A percentile compares a stretch with the other conserved stretches of the same genome.
Conservation (phyloP, 768 basidiomycete species). For the Suillus bovinus region DNA sequence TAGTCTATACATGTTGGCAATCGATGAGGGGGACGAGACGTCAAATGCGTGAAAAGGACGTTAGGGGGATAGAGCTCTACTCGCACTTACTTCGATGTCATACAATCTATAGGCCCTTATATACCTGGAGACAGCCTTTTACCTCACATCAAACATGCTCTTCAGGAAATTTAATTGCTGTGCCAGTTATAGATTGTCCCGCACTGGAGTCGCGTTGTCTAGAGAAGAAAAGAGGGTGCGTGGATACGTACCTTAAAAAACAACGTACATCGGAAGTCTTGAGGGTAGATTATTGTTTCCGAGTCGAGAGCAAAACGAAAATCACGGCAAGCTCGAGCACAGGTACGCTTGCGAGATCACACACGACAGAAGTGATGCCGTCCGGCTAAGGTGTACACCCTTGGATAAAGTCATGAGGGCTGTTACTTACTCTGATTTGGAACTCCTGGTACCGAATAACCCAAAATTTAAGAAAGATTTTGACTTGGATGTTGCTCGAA, state of each 20-base stretch:
- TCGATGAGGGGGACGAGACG: background rate
- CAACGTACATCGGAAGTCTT: constrained; percentile 16
- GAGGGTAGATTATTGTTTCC: constrained; percentile 21
- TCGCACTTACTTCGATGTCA: background rate
- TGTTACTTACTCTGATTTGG: background rate
- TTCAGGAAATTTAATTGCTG: constrained; percentile 24
- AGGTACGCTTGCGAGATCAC: constrained; percentile 16
- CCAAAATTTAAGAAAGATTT: background rate
- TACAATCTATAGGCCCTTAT: constrained; percentile 20
- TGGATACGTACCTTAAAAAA: constrained; percentile 11
- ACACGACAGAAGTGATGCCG: constrained; percentile 4
- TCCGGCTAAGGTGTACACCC: background rate
- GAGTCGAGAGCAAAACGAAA: constrained; percentile 19
- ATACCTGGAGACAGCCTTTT: constrained; percentile 26
- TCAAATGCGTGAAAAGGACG: background rate
- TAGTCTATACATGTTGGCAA: constrained; percentile 20
- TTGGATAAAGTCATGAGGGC: background rate
- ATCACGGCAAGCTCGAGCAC: constrained; percentile 11
- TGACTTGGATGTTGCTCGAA: background rate
- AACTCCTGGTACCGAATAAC: background rate
- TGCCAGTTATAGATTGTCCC: constrained; percentile 23
- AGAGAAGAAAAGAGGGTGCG: constrained; percentile 21
- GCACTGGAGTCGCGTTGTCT: constrained; percentile 31
- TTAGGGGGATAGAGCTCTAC: constrained; percentile 3
- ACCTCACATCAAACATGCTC: constrained; percentile 26